Percentiles rank a stretch among this genome's conserved stretches.
Conservation (phyloP, 31 red algal genomes). For the Porphyra umbilicalis region DNA sequence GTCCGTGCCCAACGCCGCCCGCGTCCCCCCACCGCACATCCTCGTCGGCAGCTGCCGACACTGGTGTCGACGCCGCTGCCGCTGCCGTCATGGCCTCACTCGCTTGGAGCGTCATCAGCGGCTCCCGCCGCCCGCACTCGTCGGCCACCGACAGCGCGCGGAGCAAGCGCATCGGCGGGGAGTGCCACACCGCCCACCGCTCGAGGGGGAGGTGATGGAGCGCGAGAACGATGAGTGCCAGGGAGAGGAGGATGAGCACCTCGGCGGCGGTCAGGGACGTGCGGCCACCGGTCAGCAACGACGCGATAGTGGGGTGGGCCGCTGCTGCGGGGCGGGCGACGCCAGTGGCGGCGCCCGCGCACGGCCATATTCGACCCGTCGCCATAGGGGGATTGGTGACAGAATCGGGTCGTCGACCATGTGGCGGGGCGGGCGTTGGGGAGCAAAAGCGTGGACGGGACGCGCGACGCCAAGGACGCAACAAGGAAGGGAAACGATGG, state of each 20-base stretch:
- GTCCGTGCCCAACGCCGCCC: background rate
- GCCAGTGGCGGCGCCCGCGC: background rate
- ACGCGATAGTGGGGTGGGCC: background rate
- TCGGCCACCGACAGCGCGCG: background rate
- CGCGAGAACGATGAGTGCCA: background rate
- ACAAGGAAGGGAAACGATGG: too few species aligned
- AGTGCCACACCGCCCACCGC: background rate
- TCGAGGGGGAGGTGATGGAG: background rate
- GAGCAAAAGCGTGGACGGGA: too few species aligned
- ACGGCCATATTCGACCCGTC: background rate
- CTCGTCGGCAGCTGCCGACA: background rate
- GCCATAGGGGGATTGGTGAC: background rate
- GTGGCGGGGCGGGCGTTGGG: too few species aligned
- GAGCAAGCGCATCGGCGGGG: background rate
- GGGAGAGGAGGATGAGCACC: background rate
- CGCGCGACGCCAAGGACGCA: too few species aligned
- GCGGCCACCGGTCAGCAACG: background rate
- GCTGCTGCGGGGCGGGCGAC: background rate
- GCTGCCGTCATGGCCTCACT: background rate
- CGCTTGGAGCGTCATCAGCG: background rate
- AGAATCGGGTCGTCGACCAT: too few species aligned
- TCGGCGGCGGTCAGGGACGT: background rate
- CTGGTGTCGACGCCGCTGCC: background rate
- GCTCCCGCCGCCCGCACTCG: background rate
- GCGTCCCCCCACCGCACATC: background rate